phyloP scores from a whole-genome alignment of 2,329 filamentous ascomycete genomes.

The Penicillium brevicompactum region DNA sequence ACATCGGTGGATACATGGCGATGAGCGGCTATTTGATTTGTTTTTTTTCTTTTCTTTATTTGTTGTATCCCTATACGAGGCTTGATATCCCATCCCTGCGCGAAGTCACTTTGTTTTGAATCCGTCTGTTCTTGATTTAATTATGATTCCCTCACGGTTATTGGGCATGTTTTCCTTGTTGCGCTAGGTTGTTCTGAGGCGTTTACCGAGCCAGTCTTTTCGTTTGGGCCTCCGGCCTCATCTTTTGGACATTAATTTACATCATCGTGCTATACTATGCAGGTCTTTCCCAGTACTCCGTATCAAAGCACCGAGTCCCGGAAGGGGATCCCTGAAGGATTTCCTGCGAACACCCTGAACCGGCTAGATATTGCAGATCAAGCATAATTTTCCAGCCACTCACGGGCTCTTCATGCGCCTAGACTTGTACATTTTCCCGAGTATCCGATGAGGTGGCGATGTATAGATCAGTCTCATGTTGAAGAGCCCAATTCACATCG shows the following conservation, averaged over 20 bases:
- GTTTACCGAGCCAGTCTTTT: conserved; percentile 1
- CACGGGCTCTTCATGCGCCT: conserved; percentile 6
- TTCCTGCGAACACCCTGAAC: conserved; percentile 11
- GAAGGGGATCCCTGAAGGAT: conserved; percentile 10
- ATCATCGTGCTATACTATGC: conserved; percentile 1
- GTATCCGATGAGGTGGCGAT: conserved; percentile 5
- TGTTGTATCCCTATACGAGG: conserved; percentile 7
- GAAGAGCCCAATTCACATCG: neutral
- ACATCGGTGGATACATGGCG: conserved; percentile 31
- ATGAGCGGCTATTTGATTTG: conserved; percentile 17
- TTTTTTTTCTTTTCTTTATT: conserved; percentile 10
- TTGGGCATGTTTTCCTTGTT: conserved; percentile 13
- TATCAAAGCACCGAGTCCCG: conserved; percentile 4
- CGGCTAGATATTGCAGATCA: conserved; percentile 5
- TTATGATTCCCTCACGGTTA: conserved; percentile 23
- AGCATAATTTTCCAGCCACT: conserved; percentile 8
- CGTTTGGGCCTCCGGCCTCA: conserved; percentile 3
- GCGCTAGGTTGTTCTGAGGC: conserved; percentile 10
- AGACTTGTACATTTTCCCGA: conserved; percentile 19
- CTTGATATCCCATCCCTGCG: conserved; percentile 14
- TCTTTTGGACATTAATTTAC: conserved; percentile 6
- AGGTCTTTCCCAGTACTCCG: neutral
- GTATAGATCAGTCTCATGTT: neutral
- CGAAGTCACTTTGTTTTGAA: conserved; percentile 18
- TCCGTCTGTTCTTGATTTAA: conserved; percentile 7